Evolutionary conservation across 805 yeast species (phyloP).

Genomic region (Ogataea haglerorum): DNA sequence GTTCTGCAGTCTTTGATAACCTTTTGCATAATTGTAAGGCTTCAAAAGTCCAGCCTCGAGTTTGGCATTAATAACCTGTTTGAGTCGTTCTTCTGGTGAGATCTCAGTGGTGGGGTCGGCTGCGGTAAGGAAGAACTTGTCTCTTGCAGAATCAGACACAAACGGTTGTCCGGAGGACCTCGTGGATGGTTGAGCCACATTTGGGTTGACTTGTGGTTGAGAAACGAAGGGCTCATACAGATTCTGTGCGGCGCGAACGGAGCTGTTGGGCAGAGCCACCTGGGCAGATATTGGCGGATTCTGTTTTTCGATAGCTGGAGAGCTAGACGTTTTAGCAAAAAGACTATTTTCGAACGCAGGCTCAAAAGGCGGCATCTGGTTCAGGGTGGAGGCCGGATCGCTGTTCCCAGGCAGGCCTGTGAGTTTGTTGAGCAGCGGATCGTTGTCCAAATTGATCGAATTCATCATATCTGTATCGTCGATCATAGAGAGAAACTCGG

Average conservation of each 20-base stretch:
- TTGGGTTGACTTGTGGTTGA: conserved; percentile 3
- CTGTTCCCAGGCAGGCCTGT: conserved; percentile 27
- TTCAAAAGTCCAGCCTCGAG: conserved; percentile 87
- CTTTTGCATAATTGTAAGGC: conserved; percentile 92
- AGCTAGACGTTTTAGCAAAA: conserved; percentile 8
- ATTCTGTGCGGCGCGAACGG: conserved; percentile 12
- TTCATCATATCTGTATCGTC: conserved; percentile 76
- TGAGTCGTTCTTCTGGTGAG: conserved; percentile 88
- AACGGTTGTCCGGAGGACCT: conserved; percentile 22
- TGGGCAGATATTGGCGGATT: background rate
- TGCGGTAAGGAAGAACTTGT: conserved; percentile 90
- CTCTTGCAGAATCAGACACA: conserved; percentile 76
- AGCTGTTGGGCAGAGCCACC: conserved; percentile 16
- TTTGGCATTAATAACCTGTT: conserved; percentile 92
- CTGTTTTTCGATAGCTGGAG: background rate
- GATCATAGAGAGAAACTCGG: conserved; percentile 84
- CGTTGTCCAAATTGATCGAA: conserved; percentile 34
- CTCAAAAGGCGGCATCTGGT: conserved; percentile 12
- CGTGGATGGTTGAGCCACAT: conserved; percentile 3
- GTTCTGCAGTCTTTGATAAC: conserved; percentile 82
- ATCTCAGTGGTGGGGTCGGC: conserved; percentile 95
- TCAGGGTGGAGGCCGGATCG: conserved; percentile 20
- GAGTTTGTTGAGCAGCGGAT: conserved; percentile 35
- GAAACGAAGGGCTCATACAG: conserved; percentile 7
- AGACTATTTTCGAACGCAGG: conserved; percentile 16